Base-by-base conservation (phyloP, 202 grass and related monocot genomes). In the Schoenoplectus triqueter region DNA sequence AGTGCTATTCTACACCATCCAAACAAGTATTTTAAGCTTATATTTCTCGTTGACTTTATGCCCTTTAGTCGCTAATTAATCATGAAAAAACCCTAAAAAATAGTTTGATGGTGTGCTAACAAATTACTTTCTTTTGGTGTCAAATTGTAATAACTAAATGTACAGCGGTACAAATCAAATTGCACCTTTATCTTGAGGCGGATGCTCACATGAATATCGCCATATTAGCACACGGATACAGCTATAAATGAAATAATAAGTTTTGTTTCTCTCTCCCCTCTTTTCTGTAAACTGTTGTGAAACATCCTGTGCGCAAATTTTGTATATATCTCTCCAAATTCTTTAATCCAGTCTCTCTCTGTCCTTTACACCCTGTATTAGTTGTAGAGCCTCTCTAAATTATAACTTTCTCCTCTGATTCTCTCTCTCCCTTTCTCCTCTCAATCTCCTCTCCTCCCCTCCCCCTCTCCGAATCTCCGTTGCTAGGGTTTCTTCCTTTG, bases 311-410 rank as follows among this genome's bases (percentile, higher is more conserved):
- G 62, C 47, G 59, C 47, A 81, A 65, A 81, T 46, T 2, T 9
- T 22, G 44, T 3, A 49, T 73, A 73, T 59, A 69, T 83, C 41
- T 62, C 48, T 84, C 9, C 52, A 51, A 63, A 64, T 81, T 40
- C 45, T 82, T 81, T 81, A 72, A 81, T 73, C 79, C 14, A 4
- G 39, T 86, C 61, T 56, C 70, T 81, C 81, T 76, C 39, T 67
- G 59, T 64, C 84, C 87, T 89, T 89, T 86, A 86, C 87, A 83
- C 54, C 74, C 87, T 89, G 87, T 89, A 84, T 86, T 86, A 69
- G 73, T 80, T 86, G 72, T 70, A 80, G 67, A 73, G 67, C 52
- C 85, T 86, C 55, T 86, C 85, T 81, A 86, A 67, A 86, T 59
- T 86, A 80, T 86, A 69, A 80, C 64, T 80, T 80, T 86, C 84